A percentile compares a stretch with the other conserved stretches of the same genome.
phyloP scores from a whole-genome alignment of 306 rosid genomes.

The Rosa multiflora region DNA sequence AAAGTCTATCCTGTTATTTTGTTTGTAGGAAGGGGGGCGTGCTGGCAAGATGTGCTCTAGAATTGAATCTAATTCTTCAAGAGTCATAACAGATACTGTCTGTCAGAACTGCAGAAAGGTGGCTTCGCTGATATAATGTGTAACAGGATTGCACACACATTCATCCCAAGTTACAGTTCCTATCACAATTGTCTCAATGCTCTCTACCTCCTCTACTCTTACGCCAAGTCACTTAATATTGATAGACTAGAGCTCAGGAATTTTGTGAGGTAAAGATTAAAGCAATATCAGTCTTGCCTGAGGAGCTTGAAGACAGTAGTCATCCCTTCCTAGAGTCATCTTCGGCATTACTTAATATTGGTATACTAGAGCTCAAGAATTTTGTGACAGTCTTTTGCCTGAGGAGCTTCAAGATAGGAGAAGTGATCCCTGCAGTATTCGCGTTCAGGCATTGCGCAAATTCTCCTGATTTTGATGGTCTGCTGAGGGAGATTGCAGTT shows the following conservation, averaged over 20 bases:
- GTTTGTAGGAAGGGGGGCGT: constrained; percentile 77
- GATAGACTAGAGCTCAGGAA: constrained; percentile 23
- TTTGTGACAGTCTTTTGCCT: neutral
- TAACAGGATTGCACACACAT: constrained; percentile 15
- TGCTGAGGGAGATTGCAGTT: constrained; percentile 18
- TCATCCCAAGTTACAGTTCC: constrained; percentile 21
- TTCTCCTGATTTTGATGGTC: constrained; percentile 28
- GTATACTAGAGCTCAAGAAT: constrained; percentile 24
- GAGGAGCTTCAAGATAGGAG: constrained; percentile 21
- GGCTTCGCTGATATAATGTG: constrained; percentile 19
- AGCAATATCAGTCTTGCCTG: neutral
- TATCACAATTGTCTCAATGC: constrained; percentile 37
- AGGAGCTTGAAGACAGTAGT: constrained; percentile 27
- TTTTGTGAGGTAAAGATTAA: constrained; percentile 5
- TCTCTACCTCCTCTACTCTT: constrained; percentile 27
- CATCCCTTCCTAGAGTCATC: constrained; percentile 28
- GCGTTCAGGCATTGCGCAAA: constrained; percentile 7
- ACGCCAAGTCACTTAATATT: constrained; percentile 35
- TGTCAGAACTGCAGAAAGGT: constrained; percentile 14
- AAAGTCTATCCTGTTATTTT: neutral
- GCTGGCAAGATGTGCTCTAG: constrained; percentile 71
- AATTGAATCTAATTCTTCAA: constrained; percentile 83
- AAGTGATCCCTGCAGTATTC: neutral
- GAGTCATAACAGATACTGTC: constrained; percentile 39
- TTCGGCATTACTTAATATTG: constrained; percentile 37